phyloP scores from a whole-genome alignment of 805 yeast genomes.

The Wickerhamomyces chaumierensis region DNA sequence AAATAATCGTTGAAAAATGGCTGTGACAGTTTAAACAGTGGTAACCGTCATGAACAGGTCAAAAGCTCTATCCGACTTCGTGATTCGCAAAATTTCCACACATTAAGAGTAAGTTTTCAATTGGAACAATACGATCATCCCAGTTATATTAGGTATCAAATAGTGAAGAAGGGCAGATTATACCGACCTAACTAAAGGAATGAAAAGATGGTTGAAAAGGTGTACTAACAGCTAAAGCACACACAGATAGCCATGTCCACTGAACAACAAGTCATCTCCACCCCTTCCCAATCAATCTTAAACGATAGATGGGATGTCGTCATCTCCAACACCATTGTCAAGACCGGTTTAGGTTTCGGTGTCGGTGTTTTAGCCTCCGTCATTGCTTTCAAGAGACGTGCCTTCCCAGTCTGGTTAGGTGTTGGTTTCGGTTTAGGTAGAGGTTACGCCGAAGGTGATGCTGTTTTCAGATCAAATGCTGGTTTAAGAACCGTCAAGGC shows the following conservation, averaged over 20 bases:
- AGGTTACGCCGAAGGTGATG: conserved; percentile 97
- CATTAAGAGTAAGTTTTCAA: too few relatives aligned
- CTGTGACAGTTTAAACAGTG: background rate
- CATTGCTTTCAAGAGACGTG: conserved; percentile 80
- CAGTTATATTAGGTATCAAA: too few relatives aligned
- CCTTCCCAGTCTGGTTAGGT: conserved; percentile 97
- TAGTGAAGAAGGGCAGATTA: too few relatives aligned
- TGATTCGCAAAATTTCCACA: background rate
- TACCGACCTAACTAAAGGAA: too few relatives aligned
- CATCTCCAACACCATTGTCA: conserved; percentile 84
- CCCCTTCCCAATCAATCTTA: conserved; percentile 45
- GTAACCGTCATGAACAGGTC: too few relatives aligned
- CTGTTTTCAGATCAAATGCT: conserved; percentile 78
- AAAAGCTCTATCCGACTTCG: background rate
- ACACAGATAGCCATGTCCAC: background rate
- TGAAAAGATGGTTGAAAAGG: too few relatives aligned
- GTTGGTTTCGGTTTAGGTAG: conserved; percentile 96
- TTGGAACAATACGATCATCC: too few relatives aligned
- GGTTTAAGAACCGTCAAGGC: conserved; percentile 71
- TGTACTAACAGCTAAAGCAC: background rate
- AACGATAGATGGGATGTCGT: conserved; percentile 91
- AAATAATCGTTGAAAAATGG: background rate
- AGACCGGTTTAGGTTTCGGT: conserved; percentile 93
- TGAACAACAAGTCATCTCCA: conserved; percentile 6
- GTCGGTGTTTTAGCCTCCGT: conserved; percentile 92